Evolutionary conservation across 768 basidiomycete genomes (phyloP).

Genomic region (Leucosporidium scottii): DNA sequence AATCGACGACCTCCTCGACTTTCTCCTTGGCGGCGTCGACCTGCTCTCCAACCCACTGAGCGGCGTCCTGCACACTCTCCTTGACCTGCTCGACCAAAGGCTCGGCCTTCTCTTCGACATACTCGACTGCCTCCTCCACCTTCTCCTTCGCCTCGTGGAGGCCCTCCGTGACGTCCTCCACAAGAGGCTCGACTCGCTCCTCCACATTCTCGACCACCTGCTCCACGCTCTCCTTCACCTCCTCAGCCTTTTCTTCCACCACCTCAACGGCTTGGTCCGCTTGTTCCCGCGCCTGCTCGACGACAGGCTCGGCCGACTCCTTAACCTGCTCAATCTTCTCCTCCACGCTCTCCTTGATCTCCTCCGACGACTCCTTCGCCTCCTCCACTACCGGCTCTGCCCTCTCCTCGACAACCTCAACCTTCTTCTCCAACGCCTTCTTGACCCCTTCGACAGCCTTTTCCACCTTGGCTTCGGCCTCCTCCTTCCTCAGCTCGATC

Average conservation of each 20-base stretch:
- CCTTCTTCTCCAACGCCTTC: neutral
- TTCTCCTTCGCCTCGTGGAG: too few species aligned
- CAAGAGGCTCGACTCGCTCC: too few species aligned
- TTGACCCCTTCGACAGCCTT: neutral
- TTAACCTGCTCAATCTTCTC: neutral
- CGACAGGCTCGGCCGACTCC: neutral
- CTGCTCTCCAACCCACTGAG: neutral
- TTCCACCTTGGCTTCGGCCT: neutral
- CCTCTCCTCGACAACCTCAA: neutral
- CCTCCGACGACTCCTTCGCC: neutral
- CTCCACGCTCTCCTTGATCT: neutral
- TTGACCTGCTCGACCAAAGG: neutral
- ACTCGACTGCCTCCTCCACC: too few species aligned
- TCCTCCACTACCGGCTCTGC: neutral
- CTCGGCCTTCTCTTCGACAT: neutral
- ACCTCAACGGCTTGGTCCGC: neutral
- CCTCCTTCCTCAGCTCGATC: slow-evolving; percentile 1
- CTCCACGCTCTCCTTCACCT: neutral
- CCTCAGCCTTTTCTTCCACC: neutral
- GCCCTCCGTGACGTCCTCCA: too few species aligned
- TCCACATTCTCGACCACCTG: neutral
- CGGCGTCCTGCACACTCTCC: neutral
- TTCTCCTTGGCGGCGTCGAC: neutral
- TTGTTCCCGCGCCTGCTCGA: neutral
- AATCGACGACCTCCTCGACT: neutral